These are phyloP conservation scores for Cyberlindnera misumaiensis DNA, from an alignment of 805 yeast genomes.

Conservation along the genomic window DNA sequence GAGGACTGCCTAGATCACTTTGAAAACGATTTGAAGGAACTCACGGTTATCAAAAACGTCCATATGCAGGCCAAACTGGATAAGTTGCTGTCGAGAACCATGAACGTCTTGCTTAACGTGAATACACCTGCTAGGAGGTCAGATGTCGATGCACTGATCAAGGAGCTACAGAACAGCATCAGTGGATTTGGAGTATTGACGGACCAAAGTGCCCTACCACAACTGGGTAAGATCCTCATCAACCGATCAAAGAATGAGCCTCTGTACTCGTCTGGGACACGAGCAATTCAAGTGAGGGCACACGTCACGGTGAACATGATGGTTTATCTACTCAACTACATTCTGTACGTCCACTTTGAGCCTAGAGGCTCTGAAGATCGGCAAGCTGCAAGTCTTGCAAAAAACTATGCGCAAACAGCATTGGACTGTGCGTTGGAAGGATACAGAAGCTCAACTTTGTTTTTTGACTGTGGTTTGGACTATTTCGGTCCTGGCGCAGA, in stretches of 20 bases:
- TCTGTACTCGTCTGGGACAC: slow-evolving; percentile 25
- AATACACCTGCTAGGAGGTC: slow-evolving; percentile 35
- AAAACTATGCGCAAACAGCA: slow-evolving; percentile 35
- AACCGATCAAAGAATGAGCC: slow-evolving; percentile 19
- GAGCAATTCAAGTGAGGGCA: slow-evolving; percentile 32
- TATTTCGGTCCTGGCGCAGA: slow-evolving; percentile 36
- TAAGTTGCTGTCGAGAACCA: slow-evolving; percentile 33
- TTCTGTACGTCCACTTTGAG: slow-evolving; percentile 38
- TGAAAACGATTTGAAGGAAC: slow-evolving; percentile 32
- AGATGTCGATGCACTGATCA: slow-evolving; percentile 32
- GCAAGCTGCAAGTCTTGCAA: slow-evolving; percentile 28
- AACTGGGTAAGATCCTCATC: slow-evolving; percentile 22
- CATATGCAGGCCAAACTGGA: slow-evolving; percentile 42
- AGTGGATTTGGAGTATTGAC: slow-evolving; percentile 22
- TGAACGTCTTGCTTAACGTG: slow-evolving; percentile 30
- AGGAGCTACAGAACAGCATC: slow-evolving; percentile 27
- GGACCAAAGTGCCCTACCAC: slow-evolving; percentile 32
- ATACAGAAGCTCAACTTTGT: slow-evolving; percentile 33
- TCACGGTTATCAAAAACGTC: slow-evolving; percentile 40
- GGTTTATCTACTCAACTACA: slow-evolving; percentile 44
- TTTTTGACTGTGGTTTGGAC: slow-evolving; percentile 31
- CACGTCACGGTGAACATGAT: slow-evolving; percentile 40
- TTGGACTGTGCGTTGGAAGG: slow-evolving; percentile 38
- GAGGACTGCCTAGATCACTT: slow-evolving; percentile 18
- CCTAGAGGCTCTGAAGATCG: slow-evolving; percentile 33